A percentile compares a stretch with the other conserved stretches of the same genome.
phyloP scores from a whole-genome alignment of 371 early-diverging fungal species.

The Parasitella parasitica region DNA sequence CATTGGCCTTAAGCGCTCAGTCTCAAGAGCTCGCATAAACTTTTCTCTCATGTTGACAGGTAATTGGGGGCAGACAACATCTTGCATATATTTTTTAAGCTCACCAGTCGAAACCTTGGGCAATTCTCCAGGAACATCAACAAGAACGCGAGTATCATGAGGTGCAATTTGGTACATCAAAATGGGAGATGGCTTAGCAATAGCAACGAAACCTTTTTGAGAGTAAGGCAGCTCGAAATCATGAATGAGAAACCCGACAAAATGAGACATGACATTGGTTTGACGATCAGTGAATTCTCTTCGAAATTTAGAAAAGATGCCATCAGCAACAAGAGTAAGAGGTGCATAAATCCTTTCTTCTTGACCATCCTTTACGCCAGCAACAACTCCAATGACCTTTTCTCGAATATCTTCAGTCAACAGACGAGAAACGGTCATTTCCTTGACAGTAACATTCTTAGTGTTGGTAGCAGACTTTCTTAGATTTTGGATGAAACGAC shows the following conservation, averaged over 20 bases:
- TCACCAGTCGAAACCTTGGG: conserved; percentile 65
- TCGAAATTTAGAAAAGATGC: conserved; percentile 91
- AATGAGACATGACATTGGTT: conserved; percentile 68
- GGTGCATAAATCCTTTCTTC: conserved; percentile 59
- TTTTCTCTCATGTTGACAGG: conserved; percentile 62
- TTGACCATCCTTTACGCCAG: conserved; percentile 25
- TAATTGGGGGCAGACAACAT: conserved; percentile 58
- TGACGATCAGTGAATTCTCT: conserved; percentile 64
- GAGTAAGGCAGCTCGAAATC: conserved; percentile 75
- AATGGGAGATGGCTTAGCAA: conserved; percentile 82
- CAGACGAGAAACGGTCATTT: conserved; percentile 70
- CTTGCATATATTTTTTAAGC: conserved; percentile 58
- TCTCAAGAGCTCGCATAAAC: conserved; percentile 72
- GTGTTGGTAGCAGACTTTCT: conserved; percentile 65
- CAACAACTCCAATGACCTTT: conserved; percentile 56
- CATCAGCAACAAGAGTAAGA: conserved; percentile 86
- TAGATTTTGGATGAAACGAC: conserved; percentile 85
- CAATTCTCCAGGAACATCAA: conserved; percentile 87
- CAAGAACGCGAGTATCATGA: conserved; percentile 83
- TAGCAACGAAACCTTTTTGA: conserved; percentile 86
- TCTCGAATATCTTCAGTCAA: conserved; percentile 51
- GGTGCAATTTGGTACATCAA: conserved; percentile 88
- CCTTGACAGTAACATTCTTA: conserved; percentile 69
- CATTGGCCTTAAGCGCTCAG: conserved; percentile 83
- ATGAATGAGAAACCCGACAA: conserved; percentile 72